These are phyloP conservation scores for thale cress (Arabidopsis thaliana) DNA, from an alignment of 345 rosid species.

Conservation along the genomic window DNA sequence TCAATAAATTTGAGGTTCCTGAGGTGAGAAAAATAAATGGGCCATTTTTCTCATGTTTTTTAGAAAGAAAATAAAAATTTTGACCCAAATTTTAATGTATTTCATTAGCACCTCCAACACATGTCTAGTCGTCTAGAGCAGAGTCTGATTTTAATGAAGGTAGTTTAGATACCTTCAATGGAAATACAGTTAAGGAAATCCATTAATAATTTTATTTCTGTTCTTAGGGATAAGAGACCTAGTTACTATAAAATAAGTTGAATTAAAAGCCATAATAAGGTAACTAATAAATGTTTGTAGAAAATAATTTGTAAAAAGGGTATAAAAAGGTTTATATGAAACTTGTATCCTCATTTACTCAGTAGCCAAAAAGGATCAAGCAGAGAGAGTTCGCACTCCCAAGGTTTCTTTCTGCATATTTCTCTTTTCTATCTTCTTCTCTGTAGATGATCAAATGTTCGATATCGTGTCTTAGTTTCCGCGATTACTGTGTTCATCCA, in stretches of 20 bases:
- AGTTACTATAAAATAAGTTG: neutral
- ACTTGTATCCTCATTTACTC: neutral
- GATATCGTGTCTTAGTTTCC: neutral
- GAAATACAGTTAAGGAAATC: neutral
- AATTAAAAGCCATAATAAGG: neutral
- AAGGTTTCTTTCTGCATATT: slow-evolving; percentile 1
- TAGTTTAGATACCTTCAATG: no score
- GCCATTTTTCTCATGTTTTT: no score
- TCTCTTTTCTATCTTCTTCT: neutral
- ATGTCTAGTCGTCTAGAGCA: no score
- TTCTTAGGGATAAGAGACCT: neutral
- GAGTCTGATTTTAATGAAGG: no score
- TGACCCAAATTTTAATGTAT: no score
- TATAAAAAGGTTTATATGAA: neutral
- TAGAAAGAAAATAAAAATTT: no score
- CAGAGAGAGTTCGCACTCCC: neutral
- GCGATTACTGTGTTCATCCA: neutral
- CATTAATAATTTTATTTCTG: neutral
- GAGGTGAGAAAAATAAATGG: no score
- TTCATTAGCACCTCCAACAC: no score
- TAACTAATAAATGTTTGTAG: neutral
- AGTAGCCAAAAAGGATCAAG: neutral
- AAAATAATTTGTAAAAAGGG: neutral
- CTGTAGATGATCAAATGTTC: neutral
- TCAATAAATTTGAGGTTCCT: no score